Base-by-base conservation (phyloP, 371 early-diverging fungal genomes). In the Rhizopus microsporus region DNA sequence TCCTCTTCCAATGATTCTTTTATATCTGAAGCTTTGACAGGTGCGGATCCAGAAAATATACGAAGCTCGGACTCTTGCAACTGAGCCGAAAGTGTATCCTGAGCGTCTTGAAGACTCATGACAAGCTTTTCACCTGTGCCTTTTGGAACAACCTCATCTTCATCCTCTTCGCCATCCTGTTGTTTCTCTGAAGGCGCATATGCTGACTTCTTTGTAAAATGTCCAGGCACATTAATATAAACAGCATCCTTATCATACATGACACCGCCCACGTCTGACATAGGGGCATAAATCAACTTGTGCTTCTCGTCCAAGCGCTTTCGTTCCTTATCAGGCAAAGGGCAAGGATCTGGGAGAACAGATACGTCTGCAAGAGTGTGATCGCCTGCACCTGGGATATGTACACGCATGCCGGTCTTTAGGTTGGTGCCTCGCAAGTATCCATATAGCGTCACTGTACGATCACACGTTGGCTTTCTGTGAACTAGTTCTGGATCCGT, bases 191-290 rank as follows among this genome's bases (percentile, higher is more conserved):
- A 34, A 51, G 79, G 73, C 13, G 72, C 79, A 59, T 72, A 62
- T 10, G 79, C 79, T 5, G 79, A 75, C 56, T 82, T 81, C 59
- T 87, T 88, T 13, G 91, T 85, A 59, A 91, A 92, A 39, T 84
- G 82, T 35, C 94, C 94, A 7, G 93, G 93, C 5, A 98, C 92
- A 59, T 95, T 91, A 63, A 98, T 95, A 66, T 98, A 98, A 15
- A 98, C 94, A 7, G 97, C 97, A 80, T 98, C 99, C 69, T 95
- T 96, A 75, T 98, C 99, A 75, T 95, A 97, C 86, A 96, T 86
- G 62, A 98, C 92, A 46, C 99, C 99, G 63, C 94, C 95, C 6
- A 98, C 93, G 63, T 97, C 97, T 0, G 95, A 91, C 95, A 96
- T 96, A 38, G 99, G 99, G n/a, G 98, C 99, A 64, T 97, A 97